Evolutionary conservation across 2,329 filamentous ascomycete species (phyloP), one percentile per base, ranked within the genome.

Genomic region (Pochonia chlamydosporia): DNA sequence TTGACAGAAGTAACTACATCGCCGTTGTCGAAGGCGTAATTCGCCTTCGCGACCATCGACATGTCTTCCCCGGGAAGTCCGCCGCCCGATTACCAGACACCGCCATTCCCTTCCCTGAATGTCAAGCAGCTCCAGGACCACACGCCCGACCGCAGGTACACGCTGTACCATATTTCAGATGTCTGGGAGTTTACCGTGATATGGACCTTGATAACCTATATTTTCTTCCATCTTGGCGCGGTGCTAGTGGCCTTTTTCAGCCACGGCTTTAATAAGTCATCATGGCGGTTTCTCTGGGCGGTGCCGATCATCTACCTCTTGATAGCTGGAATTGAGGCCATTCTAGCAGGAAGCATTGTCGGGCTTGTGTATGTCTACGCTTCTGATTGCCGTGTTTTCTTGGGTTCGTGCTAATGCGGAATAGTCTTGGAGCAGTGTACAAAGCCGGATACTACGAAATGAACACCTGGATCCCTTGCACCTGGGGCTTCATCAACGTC

Each of bases 381-480:
- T 14, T n/a, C 7, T 20, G 7, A 5, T 20, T 11, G 14, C 44
- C 8, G 37, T 10, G 5, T 16, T 39, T 16, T 10, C 14, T 42
- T 40, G n/a, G 11, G 14, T 40, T 28, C 30, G 7, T 24, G 18
- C 37, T 47, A 28, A 36, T 28, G 14, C 3, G 36, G 48, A 86
- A 36, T 14, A 91, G 87, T 42, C 71, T 95, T 18, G 89, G 87
- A 11, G 87, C 85, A 8, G 80, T 92, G 30, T 96, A 95, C 62
- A 79, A 82, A 56, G 79, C 85, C 3, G 91, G 89, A 37, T 89
- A 85, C 66, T 95, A 92, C 63, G 76, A 83, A 58, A 93, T 96
- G 89, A 92, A 89, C 40, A 96, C 91, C 0, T 96, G 90, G 90
- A 87, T 95, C 44, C 91, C 91, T 0, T 86, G 93, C 59, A 78